Percentiles rank a stretch among this genome's conserved stretches.
phyloP scores from a whole-genome alignment of 1,284 basidiomycete species.

The Clitocybe nebularis region DNA sequence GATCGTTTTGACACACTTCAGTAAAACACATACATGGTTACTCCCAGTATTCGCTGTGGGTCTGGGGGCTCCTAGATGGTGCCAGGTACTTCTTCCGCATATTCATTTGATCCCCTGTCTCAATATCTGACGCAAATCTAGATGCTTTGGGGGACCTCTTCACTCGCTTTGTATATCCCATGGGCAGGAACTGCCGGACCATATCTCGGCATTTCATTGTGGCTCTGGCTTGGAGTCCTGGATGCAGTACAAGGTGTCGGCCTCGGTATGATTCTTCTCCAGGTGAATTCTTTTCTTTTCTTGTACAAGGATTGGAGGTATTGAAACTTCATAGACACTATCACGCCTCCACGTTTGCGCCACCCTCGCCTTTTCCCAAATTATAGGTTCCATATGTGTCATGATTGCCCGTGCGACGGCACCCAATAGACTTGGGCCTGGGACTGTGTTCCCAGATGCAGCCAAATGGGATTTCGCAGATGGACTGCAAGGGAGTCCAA shows the following conservation, averaged over 20 bases:
- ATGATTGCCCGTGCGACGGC: slow-evolving; percentile 87
- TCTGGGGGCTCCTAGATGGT: slow-evolving; percentile 89
- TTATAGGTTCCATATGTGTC: slow-evolving; percentile 78
- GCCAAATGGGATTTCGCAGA: slow-evolving; percentile 82
- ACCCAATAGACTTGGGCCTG: slow-evolving; percentile 78
- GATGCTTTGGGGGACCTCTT: slow-evolving; percentile 87
- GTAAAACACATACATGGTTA: slow-evolving; percentile 92
- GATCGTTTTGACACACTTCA: slow-evolving; percentile 75
- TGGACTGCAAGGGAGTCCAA: slow-evolving; percentile 66
- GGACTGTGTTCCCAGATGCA: slow-evolving; percentile 87
- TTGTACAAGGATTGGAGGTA: neutral
- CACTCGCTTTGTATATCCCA: slow-evolving; percentile 84
- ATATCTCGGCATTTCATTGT: slow-evolving; percentile 82
- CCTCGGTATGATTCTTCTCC: slow-evolving; percentile 89
- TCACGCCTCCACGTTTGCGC: slow-evolving; percentile 91
- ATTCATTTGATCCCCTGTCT: slow-evolving; percentile 1
- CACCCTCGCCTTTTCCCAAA: slow-evolving; percentile 83
- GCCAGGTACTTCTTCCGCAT: slow-evolving; percentile 52
- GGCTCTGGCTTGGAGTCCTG: slow-evolving; percentile 92
- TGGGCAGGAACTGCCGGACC: slow-evolving; percentile 85
- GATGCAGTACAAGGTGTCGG: slow-evolving; percentile 93
- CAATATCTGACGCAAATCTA: slow-evolving; percentile 22
- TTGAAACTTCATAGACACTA: slow-evolving; percentile 51
- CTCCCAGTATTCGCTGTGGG: slow-evolving; percentile 92
- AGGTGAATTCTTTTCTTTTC: slow-evolving; percentile 38